Evolutionary conservation across 139 green algal species (phyloP).

Genomic region (Asterochloris erici): DNA sequence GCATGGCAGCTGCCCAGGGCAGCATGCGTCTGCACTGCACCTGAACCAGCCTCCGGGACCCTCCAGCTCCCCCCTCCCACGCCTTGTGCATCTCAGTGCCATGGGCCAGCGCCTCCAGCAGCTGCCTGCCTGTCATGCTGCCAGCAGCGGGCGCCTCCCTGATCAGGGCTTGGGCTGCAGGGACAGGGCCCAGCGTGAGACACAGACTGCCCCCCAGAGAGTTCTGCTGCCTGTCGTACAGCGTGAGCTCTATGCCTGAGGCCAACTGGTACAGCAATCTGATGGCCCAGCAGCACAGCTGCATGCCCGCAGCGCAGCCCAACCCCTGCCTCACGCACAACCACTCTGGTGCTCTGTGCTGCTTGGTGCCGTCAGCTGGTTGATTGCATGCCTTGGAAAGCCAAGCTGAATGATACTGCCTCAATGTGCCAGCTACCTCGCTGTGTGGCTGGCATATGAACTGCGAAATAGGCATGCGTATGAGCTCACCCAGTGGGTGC

Average conservation of each 20-base stretch:
- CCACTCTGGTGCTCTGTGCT: too few relatives aligned
- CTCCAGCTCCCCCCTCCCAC: slow-evolving; percentile 9
- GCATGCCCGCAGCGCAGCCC: not conserved
- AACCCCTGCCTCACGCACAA: too few relatives aligned
- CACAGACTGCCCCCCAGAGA: too few relatives aligned
- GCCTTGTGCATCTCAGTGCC: slow-evolving; percentile 22
- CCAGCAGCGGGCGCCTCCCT: not conserved
- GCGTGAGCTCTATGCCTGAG: not conserved
- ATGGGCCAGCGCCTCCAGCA: slow-evolving; percentile 6
- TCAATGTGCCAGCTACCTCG: too few relatives aligned
- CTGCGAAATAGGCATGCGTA: too few relatives aligned
- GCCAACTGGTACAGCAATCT: not conserved
- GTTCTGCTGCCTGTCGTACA: too few relatives aligned
- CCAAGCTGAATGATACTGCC: too few relatives aligned
- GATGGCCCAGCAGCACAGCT: not conserved
- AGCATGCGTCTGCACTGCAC: not conserved
- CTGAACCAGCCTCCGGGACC: slow-evolving; percentile 14
- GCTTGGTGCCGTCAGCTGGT: too few relatives aligned
- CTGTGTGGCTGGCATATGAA: too few relatives aligned
- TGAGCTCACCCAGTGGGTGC: too few relatives aligned
- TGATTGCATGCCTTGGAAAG: too few relatives aligned
- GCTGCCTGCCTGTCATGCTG: slow-evolving; percentile 12
- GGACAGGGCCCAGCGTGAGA: not conserved
- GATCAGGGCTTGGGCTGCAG: slow-evolving; percentile 2
- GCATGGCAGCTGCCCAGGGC: too few relatives aligned